Percentiles rank a stretch among this genome's conserved stretches.
These are phyloP conservation scores for Elongisporangium undulatum DNA, from an alignment of 352 stramenopile genomes.

Conservation along the genomic window DNA sequence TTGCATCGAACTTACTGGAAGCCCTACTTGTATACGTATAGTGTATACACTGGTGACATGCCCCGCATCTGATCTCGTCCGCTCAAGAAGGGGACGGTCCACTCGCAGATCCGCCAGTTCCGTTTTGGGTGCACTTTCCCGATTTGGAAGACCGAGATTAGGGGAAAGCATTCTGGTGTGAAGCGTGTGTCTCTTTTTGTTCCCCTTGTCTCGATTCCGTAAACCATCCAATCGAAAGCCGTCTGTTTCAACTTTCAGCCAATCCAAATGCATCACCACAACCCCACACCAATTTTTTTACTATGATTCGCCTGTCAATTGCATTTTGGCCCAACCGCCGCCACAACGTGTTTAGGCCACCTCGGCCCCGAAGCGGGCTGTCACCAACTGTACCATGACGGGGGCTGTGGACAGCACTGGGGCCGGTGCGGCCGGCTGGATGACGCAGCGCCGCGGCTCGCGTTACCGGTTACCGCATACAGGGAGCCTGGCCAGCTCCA, in stretches of 20 bases:
- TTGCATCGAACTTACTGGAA: too few species aligned
- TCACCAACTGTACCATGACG: not conserved
- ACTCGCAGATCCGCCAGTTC: not conserved
- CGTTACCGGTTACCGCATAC: not conserved
- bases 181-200: not conserved
- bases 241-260: not conserved
- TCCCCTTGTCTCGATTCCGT: not conserved
- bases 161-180: not conserved
- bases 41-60: not conserved
- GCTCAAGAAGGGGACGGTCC: not conserved
- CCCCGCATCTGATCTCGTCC: not conserved
- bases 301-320: not conserved
- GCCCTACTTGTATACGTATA: not conserved
- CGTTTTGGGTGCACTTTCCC: not conserved
- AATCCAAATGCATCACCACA: not conserved
- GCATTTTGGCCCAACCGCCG: not conserved
- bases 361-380: not conserved
- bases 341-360: not conserved
- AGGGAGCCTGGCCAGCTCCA: not conserved
- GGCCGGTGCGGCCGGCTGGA: not conserved
- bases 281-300: not conserved
- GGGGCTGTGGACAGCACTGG: not conserved
- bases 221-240: not conserved
- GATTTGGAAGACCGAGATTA: not conserved
- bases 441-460: not conserved